A percentile compares a stretch with the other conserved stretches of the same genome.
Evolutionary conservation across 179 eudicot species (phyloP).

Genomic region (Spinacia oleracea): DNA sequence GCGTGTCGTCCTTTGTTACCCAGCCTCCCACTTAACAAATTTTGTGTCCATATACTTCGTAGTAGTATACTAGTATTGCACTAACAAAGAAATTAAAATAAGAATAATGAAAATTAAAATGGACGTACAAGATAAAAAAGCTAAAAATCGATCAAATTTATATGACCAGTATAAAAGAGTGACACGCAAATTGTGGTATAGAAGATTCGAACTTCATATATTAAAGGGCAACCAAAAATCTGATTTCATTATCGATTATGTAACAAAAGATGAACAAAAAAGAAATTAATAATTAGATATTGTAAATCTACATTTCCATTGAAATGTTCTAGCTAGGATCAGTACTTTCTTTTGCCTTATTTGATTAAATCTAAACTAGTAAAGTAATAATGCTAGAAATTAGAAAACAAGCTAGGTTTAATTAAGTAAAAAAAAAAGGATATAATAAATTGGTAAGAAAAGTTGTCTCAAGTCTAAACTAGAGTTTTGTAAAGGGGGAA

Average conservation of each 20-base stretch:
- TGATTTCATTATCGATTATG: not conserved
- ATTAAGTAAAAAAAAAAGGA: not conserved
- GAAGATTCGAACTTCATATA: too few relatives aligned
- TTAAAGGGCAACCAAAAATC: not conserved
- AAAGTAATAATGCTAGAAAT: not conserved
- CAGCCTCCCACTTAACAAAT: not conserved
- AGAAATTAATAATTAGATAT: not conserved
- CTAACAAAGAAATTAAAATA: too few relatives aligned
- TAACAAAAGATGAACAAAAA: not conserved
- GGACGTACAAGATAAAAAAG: too few relatives aligned
- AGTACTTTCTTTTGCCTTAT: not conserved
- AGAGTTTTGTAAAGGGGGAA: not conserved
- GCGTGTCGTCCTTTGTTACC: not conserved
- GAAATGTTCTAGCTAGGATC: not conserved
- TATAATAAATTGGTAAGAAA: not conserved
- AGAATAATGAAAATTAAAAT: too few relatives aligned
- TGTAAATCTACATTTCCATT: not conserved
- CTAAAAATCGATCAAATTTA: too few relatives aligned
- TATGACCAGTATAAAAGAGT: too few relatives aligned
- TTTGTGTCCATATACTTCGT: not conserved
- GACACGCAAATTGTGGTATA: too few relatives aligned
- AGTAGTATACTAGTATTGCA: too few relatives aligned
- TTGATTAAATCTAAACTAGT: conserved; percentile 3
- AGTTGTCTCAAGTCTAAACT: conserved; percentile 6
- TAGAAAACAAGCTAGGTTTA: not conserved